Conservation (phyloP, 768 basidiomycete genomes). For the Rhizopogon roseolus region DNA sequence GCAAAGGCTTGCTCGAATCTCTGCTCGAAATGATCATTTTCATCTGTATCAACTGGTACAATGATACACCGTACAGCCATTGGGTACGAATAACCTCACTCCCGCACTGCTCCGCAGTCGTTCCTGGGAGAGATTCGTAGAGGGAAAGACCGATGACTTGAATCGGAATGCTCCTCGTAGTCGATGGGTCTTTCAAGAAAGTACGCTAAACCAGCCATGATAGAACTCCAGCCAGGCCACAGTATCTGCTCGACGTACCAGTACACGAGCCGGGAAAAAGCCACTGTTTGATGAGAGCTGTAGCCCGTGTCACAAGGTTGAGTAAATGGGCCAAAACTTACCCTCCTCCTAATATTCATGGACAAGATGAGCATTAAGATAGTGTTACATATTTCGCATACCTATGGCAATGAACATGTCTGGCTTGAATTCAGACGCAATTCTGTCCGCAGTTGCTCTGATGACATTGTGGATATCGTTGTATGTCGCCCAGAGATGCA, state of each 20-base stretch:
- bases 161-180: slow-evolving; percentile 80
- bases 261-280: slow-evolving; percentile 92
- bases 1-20: slow-evolving; percentile 59
- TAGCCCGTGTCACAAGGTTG: slow-evolving; percentile 7
- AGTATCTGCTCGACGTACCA: slow-evolving; percentile 41
- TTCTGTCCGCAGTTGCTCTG: slow-evolving; percentile 55
- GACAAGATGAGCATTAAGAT: background rate
- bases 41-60: slow-evolving; percentile 3
- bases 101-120: slow-evolving; percentile 69
- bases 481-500: slow-evolving; percentile 76
- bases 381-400: slow-evolving; percentile 21
- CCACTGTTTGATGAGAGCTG: slow-evolving; percentile 47
- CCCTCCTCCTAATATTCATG: slow-evolving; percentile 62
- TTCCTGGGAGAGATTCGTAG: slow-evolving; percentile 84
- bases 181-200: slow-evolving; percentile 70
- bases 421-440: slow-evolving; percentile 79
- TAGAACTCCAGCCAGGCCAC: background rate
- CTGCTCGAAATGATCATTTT: slow-evolving; percentile 25
- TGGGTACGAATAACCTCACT: slow-evolving; percentile 90
- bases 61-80: slow-evolving; percentile 69
- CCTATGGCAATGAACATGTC: slow-evolving; percentile 84
- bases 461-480: slow-evolving; percentile 93
- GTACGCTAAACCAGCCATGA: slow-evolving; percentile 52
- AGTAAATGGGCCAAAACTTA: slow-evolving; percentile 35
- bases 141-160: slow-evolving; percentile 95